These are phyloP conservation scores for Eustoma russellianum DNA, from an alignment of 257 asterid species.

Conservation along the genomic window DNA sequence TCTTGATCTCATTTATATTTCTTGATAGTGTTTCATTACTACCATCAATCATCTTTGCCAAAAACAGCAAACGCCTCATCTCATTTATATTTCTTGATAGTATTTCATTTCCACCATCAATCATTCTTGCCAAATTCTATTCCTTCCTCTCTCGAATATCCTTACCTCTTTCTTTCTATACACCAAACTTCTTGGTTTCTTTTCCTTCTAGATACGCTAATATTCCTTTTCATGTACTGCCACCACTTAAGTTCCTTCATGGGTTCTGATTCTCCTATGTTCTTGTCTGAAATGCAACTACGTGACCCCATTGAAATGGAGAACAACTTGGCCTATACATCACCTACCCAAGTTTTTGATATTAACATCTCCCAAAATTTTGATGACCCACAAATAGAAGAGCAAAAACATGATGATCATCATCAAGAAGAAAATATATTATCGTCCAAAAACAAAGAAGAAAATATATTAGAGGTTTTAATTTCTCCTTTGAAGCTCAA, in stretches of 20 bases:
- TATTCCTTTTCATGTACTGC: neutral
- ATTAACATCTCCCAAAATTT: neutral
- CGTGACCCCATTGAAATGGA: constrained; percentile 16
- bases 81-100: constrained; percentile 6
- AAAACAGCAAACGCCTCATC: constrained; percentile 7
- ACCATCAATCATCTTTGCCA: too few relatives aligned
- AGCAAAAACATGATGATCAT: constrained; percentile 8
- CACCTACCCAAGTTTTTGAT: neutral
- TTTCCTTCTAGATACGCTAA: constrained; percentile 6
- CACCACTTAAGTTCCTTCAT: constrained; percentile 8
- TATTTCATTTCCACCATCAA: constrained; percentile 5
- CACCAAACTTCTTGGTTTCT: constrained; percentile 3
- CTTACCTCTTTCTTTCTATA: constrained; percentile 3
- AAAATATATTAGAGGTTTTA: neutral
- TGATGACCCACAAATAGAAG: constrained; percentile 10
- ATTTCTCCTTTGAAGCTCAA: constrained; percentile 20
- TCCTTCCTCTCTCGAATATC: constrained; percentile 16
- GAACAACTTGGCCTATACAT: constrained; percentile 13
- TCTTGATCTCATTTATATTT: too few relatives aligned
- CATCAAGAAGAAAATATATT: too few relatives aligned
- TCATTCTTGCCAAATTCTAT: too few relatives aligned
- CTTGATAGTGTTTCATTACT: too few relatives aligned
- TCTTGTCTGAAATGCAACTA: constrained; percentile 15
- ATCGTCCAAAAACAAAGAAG: too few relatives aligned
- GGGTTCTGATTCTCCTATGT: constrained; percentile 25